A percentile compares a stretch with the other conserved stretches of the same genome.
Conservation (phyloP, 306 rosid genomes). For the Betula pendula region DNA sequence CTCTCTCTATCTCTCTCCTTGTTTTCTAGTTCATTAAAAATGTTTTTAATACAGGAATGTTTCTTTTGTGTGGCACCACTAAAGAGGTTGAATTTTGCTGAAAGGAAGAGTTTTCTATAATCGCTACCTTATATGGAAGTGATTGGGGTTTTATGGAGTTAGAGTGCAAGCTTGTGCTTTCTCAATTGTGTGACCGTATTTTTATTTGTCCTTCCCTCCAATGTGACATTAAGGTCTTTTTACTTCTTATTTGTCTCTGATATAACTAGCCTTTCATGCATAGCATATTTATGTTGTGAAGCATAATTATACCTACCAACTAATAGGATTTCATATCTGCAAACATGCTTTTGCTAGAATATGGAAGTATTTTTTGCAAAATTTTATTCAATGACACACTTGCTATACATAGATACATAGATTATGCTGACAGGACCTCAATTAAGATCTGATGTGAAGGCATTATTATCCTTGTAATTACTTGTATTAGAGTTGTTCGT, state of each 20-base stretch:
- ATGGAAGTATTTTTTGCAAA: neutral
- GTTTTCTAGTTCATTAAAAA: neutral
- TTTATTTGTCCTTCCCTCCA: neutral
- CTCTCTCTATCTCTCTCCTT: neutral
- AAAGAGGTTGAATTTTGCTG: neutral
- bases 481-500: conserved; percentile 1
- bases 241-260: neutral
- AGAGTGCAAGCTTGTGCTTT: too few species aligned
- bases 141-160: too few species aligned
- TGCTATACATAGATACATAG: neutral
- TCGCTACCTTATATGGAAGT: neutral
- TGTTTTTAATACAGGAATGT: neutral
- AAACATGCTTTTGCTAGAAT: neutral
- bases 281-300: neutral
- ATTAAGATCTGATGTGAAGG: conserved; percentile 13
- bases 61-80: conserved; percentile 3
- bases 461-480: conserved; percentile 10
- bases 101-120: neutral
- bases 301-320: neutral
- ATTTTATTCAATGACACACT: neutral
- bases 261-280: neutral
- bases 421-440: conserved; percentile 3
- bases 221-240: neutral
- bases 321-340: neutral
- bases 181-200: neutral